Conservation (phyloP, 1,139 yeast species). For the Hansenula sp. region DNA sequence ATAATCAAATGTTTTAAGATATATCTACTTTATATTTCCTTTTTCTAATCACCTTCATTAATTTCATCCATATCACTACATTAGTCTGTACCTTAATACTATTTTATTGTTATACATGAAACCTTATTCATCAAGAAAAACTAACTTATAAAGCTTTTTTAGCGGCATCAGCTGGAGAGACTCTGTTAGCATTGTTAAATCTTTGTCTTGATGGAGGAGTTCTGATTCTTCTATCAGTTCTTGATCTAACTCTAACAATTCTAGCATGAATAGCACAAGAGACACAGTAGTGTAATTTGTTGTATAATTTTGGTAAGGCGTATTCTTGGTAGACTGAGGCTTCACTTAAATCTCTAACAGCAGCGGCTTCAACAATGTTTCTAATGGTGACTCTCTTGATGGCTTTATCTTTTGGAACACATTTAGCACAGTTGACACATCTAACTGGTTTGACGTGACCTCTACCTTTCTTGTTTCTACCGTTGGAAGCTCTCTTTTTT, state of each 20-base stretch:
- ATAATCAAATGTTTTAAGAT: too few species aligned
- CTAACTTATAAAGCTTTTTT: conserved; percentile 64
- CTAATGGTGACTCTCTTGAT: conserved; percentile 99
- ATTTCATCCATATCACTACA: too few species aligned
- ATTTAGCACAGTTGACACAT: conserved; percentile 99
- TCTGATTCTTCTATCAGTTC: conserved; percentile 98
- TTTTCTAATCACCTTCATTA: too few species aligned
- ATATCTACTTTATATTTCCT: too few species aligned
- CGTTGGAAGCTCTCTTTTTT: conserved; percentile 99
- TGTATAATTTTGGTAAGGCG: conserved; percentile 99
- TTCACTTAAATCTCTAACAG: conserved; percentile 99
- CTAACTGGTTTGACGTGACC: conserved; percentile 99
- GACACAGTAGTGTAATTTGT: conserved; percentile 99
- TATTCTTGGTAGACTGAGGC: conserved; percentile 99
- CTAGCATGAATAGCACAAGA: conserved; percentile 99
- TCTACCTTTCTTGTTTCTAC: conserved; percentile 99
- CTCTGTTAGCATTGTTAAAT: conserved; percentile 95
- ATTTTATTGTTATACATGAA: not conserved
- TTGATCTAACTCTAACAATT: conserved; percentile 99
- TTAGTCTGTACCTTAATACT: too few species aligned
- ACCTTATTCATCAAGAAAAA: not conserved
- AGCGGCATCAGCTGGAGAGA: conserved; percentile 97
- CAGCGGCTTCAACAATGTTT: conserved; percentile 99
- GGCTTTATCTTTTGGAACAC: conserved; percentile 99
- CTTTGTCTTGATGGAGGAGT: conserved; percentile 99